Percentiles rank a stretch among this genome's conserved stretches.
Conservation (phyloP, 75 land plant species). For the Cryptomeria japonica region DNA sequence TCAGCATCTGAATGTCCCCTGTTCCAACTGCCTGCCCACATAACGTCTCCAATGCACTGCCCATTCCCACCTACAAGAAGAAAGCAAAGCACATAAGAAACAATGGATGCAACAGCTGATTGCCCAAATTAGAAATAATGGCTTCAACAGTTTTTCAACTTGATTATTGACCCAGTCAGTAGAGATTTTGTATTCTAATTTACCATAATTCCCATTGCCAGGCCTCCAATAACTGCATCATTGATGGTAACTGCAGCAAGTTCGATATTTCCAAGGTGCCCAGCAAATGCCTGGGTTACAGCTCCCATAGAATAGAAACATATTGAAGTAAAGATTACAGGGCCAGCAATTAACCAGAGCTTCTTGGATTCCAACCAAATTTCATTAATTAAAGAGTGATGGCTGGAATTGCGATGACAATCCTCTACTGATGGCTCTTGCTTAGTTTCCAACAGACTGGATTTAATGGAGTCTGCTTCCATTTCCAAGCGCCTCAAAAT, state of each 20-base stretch:
- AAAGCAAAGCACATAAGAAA: no score
- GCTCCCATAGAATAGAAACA: not conserved
- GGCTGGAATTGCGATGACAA: no score
- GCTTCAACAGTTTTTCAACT: no score
- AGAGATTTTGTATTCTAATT: not conserved
- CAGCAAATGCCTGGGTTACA: not conserved
- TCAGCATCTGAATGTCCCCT: slow-evolving; percentile 57
- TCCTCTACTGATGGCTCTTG: no score
- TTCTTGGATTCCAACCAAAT: not conserved
- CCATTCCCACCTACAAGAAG: slow-evolving; percentile 66
- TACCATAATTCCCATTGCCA: not conserved
- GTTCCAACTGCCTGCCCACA: slow-evolving; percentile 90
- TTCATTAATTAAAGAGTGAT: not conserved
- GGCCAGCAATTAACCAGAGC: not conserved
- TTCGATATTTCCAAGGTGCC: not conserved
- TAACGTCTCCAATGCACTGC: slow-evolving; percentile 82
- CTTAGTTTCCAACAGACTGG: no score
- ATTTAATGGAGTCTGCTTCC: no score
- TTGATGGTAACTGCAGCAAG: not conserved
- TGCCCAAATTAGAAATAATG: no score
- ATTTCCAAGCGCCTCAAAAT: no score
- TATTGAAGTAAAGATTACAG: not conserved
- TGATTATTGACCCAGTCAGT: no score
- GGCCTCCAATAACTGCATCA: not conserved
- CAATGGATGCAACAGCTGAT: no score